Conservation (phyloP, 305 asterid genomes). For the Rubia balearica region DNA sequence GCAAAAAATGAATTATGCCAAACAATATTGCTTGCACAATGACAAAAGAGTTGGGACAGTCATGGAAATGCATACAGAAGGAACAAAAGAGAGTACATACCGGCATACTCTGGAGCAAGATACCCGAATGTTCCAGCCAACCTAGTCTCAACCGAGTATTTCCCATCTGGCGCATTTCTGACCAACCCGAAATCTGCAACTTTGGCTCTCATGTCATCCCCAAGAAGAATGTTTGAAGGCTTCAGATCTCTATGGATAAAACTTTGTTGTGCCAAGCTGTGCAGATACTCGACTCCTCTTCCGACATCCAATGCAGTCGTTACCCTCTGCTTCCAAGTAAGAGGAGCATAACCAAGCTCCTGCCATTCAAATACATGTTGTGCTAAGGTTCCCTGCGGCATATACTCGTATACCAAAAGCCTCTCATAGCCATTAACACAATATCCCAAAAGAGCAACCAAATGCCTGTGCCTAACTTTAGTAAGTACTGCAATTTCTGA, state of each 20-base stretch:
- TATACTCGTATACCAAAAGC: slow-evolving; percentile 86
- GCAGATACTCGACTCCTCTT: slow-evolving; percentile 90
- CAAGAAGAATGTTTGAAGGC: slow-evolving; percentile 85
- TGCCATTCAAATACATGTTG: slow-evolving; percentile 78
- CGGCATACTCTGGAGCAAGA: slow-evolving; percentile 97
- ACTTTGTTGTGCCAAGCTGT: slow-evolving; percentile 87
- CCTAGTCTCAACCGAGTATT: slow-evolving; percentile 84
- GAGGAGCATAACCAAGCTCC: slow-evolving; percentile 49
- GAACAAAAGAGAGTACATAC: slow-evolving; percentile 27
- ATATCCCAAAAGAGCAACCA: slow-evolving; percentile 86
- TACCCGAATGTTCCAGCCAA: slow-evolving; percentile 93
- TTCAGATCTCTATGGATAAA: slow-evolving; percentile 89
- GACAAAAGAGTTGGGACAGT: too few relatives aligned
- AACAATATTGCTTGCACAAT: background rate
- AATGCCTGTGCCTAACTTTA: slow-evolving; percentile 88
- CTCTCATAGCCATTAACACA: slow-evolving; percentile 84
- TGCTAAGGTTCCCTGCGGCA: slow-evolving; percentile 83
- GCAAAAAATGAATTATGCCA: background rate
- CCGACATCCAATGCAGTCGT: slow-evolving; percentile 85
- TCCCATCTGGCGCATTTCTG: slow-evolving; percentile 83
- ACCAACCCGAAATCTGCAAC: slow-evolving; percentile 96
- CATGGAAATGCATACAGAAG: background rate
- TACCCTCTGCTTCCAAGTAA: slow-evolving; percentile 81
- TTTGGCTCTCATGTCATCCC: slow-evolving; percentile 93
- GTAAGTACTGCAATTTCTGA: slow-evolving; percentile 90